phyloP scores from a whole-genome alignment of 2,329 filamentous ascomycete genomes.

The Byssoonygena ceratinophila region DNA sequence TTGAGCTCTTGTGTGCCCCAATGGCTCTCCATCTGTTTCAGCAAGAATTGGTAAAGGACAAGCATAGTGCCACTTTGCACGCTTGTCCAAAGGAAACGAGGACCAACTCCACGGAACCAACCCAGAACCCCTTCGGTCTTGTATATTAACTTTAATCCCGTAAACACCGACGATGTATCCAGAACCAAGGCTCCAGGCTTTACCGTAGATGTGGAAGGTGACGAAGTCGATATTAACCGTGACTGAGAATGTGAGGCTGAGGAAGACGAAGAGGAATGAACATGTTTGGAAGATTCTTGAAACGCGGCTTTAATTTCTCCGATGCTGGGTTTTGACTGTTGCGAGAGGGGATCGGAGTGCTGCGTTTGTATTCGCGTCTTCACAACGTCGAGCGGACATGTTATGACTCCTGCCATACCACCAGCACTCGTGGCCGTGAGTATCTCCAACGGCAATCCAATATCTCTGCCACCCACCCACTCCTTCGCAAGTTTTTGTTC shows the following conservation, averaged over 20 bases:
- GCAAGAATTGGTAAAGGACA: constrained; percentile 80
- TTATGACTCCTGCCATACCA: constrained; percentile 85
- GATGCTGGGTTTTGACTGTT: constrained; percentile 18
- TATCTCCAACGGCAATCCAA: constrained; percentile 75
- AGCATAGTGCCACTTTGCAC: constrained; percentile 96
- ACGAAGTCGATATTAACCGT: constrained; percentile 77
- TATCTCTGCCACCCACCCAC: constrained; percentile 69
- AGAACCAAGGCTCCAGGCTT: constrained; percentile 68
- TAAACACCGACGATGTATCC: constrained; percentile 80
- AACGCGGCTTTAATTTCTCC: constrained; percentile 1
- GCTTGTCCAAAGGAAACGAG: constrained; percentile 89
- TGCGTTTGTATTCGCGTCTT: constrained; percentile 96
- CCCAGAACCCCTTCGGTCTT: constrained; percentile 75
- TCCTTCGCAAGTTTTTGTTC: constrained; percentile 70
- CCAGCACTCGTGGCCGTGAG: constrained; percentile 82
- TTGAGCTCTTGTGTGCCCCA: constrained; percentile 22
- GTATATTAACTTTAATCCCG: constrained; percentile 78
- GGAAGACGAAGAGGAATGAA: constrained; percentile 21
- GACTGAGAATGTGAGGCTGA: constrained; percentile 34
- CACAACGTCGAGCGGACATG: constrained; percentile 91
- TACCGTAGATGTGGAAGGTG: constrained; percentile 71
- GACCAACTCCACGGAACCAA: constrained; percentile 90
- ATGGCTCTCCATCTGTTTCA: constrained; percentile 62
- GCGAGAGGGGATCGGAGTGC: constrained; percentile 40
- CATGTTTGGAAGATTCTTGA: constrained; percentile 19